Percentiles rank a stretch among this genome's conserved stretches.
These are phyloP conservation scores for Daldinia grandis DNA, from an alignment of 495 filamentous ascomycete genomes.

Conservation along the genomic window DNA sequence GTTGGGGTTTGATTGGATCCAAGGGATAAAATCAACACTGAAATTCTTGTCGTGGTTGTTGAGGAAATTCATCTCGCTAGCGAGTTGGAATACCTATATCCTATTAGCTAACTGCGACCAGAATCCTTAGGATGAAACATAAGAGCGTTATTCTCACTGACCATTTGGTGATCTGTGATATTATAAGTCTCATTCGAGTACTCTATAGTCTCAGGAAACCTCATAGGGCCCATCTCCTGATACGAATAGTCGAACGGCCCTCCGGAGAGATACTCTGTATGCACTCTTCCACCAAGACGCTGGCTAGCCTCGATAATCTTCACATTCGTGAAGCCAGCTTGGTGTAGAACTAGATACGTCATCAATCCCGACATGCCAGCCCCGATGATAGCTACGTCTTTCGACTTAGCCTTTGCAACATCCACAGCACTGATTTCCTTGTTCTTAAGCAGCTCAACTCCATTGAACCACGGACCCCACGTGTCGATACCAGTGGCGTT, in stretches of 20 bases:
- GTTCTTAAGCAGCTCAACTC: constrained; percentile 66
- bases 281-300: constrained; percentile 62
- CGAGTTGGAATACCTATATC: constrained; percentile 65
- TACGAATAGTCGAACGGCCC: constrained; percentile 73
- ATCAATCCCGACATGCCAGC: constrained; percentile 75
- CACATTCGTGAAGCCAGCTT: constrained; percentile 52
- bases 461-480: constrained; percentile 75
- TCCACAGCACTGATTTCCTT: constrained; percentile 62
- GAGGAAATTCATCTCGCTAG: constrained; percentile 63
- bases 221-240: constrained; percentile 81
- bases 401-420: constrained; percentile 62
- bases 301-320: constrained; percentile 52
- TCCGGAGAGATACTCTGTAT: constrained; percentile 68
- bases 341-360: constrained; percentile 53
- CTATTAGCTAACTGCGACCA: constrained; percentile 44
- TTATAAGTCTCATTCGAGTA: constrained; percentile 63
- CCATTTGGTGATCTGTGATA: constrained; percentile 66
- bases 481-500: constrained; percentile 62
- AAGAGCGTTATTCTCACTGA: constrained; percentile 45
- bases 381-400: constrained; percentile 69
- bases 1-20: constrained; percentile 65
- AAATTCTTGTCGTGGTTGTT: constrained; percentile 62
- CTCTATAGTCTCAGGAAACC: constrained; percentile 63
- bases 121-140: constrained; percentile 47
- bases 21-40: constrained; percentile 72